phyloP scores from a whole-genome alignment of 768 basidiomycete genomes.

The Lactarius deliciosus region DNA sequence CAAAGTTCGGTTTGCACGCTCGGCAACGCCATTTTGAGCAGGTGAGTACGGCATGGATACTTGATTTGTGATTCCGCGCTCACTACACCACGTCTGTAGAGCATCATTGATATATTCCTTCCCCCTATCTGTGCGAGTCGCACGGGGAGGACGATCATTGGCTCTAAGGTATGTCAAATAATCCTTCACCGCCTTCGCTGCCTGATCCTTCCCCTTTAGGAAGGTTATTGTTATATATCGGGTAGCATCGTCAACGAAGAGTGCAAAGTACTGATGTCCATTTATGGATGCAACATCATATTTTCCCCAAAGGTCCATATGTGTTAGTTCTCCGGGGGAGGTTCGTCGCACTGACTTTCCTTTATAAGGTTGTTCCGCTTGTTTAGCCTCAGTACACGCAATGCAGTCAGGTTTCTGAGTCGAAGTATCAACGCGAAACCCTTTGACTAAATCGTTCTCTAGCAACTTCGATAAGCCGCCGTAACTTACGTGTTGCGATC shows the following conservation, averaged over 20 bases:
- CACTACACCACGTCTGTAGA: too few species aligned
- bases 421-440: not conserved
- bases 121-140: too few species aligned
- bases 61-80: too few species aligned
- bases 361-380: not conserved
- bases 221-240: not conserved
- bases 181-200: too few species aligned
- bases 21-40: too few species aligned
- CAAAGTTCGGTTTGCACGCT: too few species aligned
- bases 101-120: too few species aligned
- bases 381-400: not conserved
- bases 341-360: fast-evolving
- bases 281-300: not conserved
- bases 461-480: fast-evolving
- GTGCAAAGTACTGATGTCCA: not conserved
- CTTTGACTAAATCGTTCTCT: fast-evolving
- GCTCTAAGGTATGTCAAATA: too few species aligned
- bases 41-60: too few species aligned
- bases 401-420: not conserved
- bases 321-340: not conserved
- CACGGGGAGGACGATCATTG: too few species aligned
- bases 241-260: not conserved
- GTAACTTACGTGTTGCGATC: too few species aligned
- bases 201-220: too few species aligned
- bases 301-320: slow-evolving; percentile 1